phyloP scores from a whole-genome alignment of 106 monocot genomes.

The Xerophyta viscosa region DNA sequence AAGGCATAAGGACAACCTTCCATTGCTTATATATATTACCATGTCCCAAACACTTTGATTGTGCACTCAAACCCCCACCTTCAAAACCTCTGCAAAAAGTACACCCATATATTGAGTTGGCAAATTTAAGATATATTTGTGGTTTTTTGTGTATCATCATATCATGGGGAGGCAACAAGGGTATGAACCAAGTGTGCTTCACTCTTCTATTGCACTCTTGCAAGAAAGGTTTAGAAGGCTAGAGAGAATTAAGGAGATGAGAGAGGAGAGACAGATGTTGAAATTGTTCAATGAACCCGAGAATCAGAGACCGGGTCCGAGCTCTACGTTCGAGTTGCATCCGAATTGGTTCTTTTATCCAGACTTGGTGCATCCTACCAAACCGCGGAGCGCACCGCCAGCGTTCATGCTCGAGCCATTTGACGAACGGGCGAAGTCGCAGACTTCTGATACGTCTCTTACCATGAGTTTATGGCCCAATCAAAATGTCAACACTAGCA shows the following conservation, averaged over 20 bases:
- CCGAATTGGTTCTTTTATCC: slow-evolving; percentile 49
- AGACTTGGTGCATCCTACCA: slow-evolving; percentile 25
- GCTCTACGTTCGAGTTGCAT: background rate
- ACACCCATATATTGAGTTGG: background rate
- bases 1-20: background rate
- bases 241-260: slow-evolving; percentile 50
- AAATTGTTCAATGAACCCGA: slow-evolving; percentile 6
- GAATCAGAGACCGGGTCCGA: background rate
- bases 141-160: background rate
- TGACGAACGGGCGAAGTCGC: slow-evolving; percentile 2
- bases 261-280: slow-evolving; percentile 42
- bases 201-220: slow-evolving; percentile 61
- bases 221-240: slow-evolving; percentile 69
- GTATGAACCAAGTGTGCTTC: slow-evolving; percentile 1
- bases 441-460: slow-evolving; percentile 3
- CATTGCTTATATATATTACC: background rate
- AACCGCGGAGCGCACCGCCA: background rate
- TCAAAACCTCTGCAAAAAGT: background rate
- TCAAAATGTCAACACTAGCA: background rate
- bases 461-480: slow-evolving; percentile 6
- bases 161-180: slow-evolving; percentile 5
- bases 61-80: too few relatives aligned
- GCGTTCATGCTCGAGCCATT: background rate
- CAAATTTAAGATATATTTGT: too few relatives aligned
- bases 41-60: background rate